Base-by-base conservation (phyloP, 1,284 basidiomycete species). In the Golubevia pallescens region DNA sequence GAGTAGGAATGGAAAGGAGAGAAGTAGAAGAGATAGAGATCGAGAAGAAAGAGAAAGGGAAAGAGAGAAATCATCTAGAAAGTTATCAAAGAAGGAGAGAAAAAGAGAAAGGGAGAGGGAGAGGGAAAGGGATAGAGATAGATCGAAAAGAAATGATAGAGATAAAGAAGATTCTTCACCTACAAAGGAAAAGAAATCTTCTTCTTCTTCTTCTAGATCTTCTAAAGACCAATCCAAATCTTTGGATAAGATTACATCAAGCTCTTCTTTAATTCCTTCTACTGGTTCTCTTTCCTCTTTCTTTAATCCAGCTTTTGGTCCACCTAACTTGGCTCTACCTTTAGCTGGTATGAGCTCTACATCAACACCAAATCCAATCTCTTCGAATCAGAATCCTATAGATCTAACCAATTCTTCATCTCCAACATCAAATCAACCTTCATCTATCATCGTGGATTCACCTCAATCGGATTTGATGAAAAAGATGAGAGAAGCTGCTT, bases 61-160 rank as follows among this genome's bases (percentile, higher is more conserved):
- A 56, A 13, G 54, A 4, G 13, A 13, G 13, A 13, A 56, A 28
- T 4, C 4, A 56, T 3, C 3, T 21, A 56, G 54, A 13, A 56
- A 56, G 13, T 3, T 4, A 4, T 4, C 4, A 56, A 56, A 13
- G 3, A 56, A 56, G 13, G 54, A 56, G 3, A 28, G 54, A 56
- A 4, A 3, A 4, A 56, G 24, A 28, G 3, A 4, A 4, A 28
- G 54, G 24, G 3, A 3, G 3, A 56, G 54, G 13, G 24, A 56
- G 54, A 34, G 32, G n/a, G 55, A 34, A 57, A 57, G 55, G n/a
- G 55, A 34, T 16, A 57, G 55, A 34, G 32, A 57, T 24, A 24
- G 55, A 57, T 10, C 23, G 10, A n/a, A 57, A 24, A 57, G 32
- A 57, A 13, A n/a, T 24, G 21, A 54, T 54, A 57, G n/a, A 19